A percentile compares a stretch with the other conserved stretches of the same genome.
Conservation (phyloP, 169 alveolate species). For the Eimeria praecox region DNA sequence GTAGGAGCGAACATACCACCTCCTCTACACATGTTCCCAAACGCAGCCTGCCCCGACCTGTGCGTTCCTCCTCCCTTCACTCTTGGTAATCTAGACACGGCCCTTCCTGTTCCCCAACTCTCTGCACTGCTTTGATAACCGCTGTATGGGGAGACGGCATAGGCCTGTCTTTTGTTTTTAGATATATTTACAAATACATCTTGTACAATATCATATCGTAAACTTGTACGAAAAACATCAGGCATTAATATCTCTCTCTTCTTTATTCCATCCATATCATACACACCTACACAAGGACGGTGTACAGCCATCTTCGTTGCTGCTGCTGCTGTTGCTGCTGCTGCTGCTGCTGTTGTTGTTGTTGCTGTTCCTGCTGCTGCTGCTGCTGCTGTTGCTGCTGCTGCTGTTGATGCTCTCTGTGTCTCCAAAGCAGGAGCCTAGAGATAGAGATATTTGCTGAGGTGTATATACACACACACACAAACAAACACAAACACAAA, state of each 20-base stretch:
- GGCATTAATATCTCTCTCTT: constrained; percentile 58
- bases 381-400: constrained; percentile 6
- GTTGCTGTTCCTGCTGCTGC: no score
- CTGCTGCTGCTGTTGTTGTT: background rate
- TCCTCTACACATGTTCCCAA: constrained; percentile 99
- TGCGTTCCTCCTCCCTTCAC: constrained; percentile 99
- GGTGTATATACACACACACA: background rate
- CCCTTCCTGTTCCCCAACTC: constrained; percentile 95
- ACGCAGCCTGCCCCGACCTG: constrained; percentile 99
- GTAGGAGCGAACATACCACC: constrained; percentile 99
- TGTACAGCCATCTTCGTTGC: constrained; percentile 79
- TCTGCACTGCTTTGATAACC: constrained; percentile 99
- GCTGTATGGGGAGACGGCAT: constrained; percentile 94
- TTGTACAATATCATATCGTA: constrained; percentile 98
- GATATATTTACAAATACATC: constrained; percentile 96
- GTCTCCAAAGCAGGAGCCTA: no score
- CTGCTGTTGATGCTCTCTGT: no score
- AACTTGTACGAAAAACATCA: constrained; percentile 92
- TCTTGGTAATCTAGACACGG: constrained; percentile 99
- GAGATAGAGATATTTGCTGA: no score
- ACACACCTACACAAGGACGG: constrained; percentile 83
- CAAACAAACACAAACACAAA: no score
- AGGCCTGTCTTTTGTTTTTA: constrained; percentile 98
- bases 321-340: constrained; percentile 22
- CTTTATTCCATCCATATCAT: constrained; percentile 13